phyloP scores from a whole-genome alignment of 2,329 filamentous ascomycete genomes.

The Graphilbum sp. region DNA sequence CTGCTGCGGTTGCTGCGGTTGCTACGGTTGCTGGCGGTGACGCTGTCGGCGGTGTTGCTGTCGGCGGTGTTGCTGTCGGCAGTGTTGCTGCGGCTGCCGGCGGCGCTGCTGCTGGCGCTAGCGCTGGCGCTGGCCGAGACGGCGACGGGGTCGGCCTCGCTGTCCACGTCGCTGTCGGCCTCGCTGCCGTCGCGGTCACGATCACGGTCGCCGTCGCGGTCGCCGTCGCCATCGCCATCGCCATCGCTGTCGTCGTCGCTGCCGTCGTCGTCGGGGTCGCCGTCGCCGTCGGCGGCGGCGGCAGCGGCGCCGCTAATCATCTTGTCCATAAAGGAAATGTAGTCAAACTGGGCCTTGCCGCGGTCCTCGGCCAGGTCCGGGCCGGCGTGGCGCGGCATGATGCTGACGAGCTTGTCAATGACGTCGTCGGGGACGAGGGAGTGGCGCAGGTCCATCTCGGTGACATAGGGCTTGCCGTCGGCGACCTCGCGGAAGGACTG shows the following conservation, averaged over 20 bases:
- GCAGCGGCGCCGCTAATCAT: slow-evolving; percentile 36
- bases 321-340: slow-evolving; percentile 93
- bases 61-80: background rate
- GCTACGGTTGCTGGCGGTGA: background rate
- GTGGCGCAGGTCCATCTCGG: slow-evolving; percentile 89
- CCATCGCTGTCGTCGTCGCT: background rate
- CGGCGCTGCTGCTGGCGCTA: background rate
- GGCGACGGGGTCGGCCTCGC: slow-evolving; percentile 3
- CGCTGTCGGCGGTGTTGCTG: background rate
- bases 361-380: slow-evolving; percentile 75
- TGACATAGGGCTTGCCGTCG: slow-evolving; percentile 97
- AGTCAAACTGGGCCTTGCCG: slow-evolving; percentile 79
- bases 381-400: slow-evolving; percentile 71
- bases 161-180: too few species aligned
- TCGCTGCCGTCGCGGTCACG: too few species aligned
- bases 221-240: background rate
- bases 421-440: slow-evolving; percentile 92
- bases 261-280: background rate
- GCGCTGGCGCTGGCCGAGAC: background rate
- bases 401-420: slow-evolving; percentile 77
- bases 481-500: slow-evolving; percentile 96
- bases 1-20: slow-evolving; percentile 12
- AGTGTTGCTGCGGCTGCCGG: background rate
- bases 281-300: slow-evolving; percentile 2
- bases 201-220: too few species aligned